phyloP scores from a whole-genome alignment of 495 filamentous ascomycete species.

The Tuber calosporum region DNA sequence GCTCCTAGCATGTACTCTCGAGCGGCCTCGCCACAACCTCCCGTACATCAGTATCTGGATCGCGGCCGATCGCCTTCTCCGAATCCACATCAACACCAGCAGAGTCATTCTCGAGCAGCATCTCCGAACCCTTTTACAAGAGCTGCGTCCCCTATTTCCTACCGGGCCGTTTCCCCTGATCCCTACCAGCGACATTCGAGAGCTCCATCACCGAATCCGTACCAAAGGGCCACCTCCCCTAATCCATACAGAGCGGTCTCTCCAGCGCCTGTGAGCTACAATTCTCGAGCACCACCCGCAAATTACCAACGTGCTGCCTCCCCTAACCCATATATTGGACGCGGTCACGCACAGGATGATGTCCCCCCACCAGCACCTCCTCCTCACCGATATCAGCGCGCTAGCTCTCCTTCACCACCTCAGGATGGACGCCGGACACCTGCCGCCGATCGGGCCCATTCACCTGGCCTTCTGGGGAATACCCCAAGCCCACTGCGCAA shows the following conservation, averaged over 20 bases:
- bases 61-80: slow-evolving; percentile 46
- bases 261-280: slow-evolving; percentile 27
- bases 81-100: slow-evolving; percentile 26
- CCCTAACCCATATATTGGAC: slow-evolving; percentile 31
- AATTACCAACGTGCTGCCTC: slow-evolving; percentile 34
- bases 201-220: slow-evolving; percentile 48
- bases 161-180: slow-evolving; percentile 41
- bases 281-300: slow-evolving; percentile 50
- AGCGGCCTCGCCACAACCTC: slow-evolving; percentile 33
- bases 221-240: slow-evolving; percentile 37
- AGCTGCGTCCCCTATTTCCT: slow-evolving; percentile 41
- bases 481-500: slow-evolving; percentile 87
- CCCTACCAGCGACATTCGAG: slow-evolving; percentile 38
- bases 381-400: slow-evolving; percentile 40
- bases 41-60: slow-evolving; percentile 27
- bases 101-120: slow-evolving; percentile 27
- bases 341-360: slow-evolving; percentile 6
- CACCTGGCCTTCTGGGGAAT: slow-evolving; percentile 57
- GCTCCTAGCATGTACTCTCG: slow-evolving; percentile 31
- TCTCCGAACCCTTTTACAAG: slow-evolving; percentile 44
- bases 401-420: slow-evolving; percentile 42
- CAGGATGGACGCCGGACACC: slow-evolving; percentile 47
- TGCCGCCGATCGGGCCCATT: slow-evolving; percentile 48
- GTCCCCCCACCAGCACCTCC: slow-evolving; percentile 31
- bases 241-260: slow-evolving; percentile 38